These are phyloP conservation scores for Scleromitrula shiraiana DNA, from an alignment of 2,329 filamentous ascomycete species.

Conservation along the genomic window DNA sequence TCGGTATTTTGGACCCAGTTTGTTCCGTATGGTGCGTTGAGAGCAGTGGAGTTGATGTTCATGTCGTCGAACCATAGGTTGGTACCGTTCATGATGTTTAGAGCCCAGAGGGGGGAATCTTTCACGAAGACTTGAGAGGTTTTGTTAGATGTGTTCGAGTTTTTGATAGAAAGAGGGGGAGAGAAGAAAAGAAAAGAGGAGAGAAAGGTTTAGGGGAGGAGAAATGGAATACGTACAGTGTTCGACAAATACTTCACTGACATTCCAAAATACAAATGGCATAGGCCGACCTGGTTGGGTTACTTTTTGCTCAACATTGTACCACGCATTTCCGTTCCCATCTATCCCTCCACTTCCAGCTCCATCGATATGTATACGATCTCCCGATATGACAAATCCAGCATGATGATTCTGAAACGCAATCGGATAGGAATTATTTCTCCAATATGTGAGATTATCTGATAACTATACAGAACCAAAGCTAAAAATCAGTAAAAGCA, in stretches of 20 bases:
- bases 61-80: conserved; percentile 45
- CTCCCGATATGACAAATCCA: conserved; percentile 42
- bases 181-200: not conserved
- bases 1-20: conserved; percentile 51
- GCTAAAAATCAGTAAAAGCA: not conserved
- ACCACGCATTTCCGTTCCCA: conserved; percentile 48
- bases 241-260: conserved; percentile 43
- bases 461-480: conserved; percentile 32
- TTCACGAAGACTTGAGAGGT: conserved; percentile 34
- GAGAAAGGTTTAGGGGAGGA: not conserved
- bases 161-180: not conserved
- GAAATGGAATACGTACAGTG: conserved; percentile 31
- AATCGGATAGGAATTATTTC: conserved; percentile 44
- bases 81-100: conserved; percentile 52
- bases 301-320: conserved; percentile 37
- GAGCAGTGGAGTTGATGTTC: conserved; percentile 41
- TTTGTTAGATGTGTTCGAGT: not conserved
- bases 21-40: conserved; percentile 40
- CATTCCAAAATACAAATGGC: conserved; percentile 52
- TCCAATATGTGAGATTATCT: conserved; percentile 45
- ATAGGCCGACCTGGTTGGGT: conserved; percentile 46
- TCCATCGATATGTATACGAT: conserved; percentile 43
- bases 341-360: conserved; percentile 44
- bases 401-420: conserved; percentile 49
- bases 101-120: conserved; percentile 43